phyloP scores from a whole-genome alignment of 2,329 filamentous ascomycete species.

The Colletotrichum euphorbiae region DNA sequence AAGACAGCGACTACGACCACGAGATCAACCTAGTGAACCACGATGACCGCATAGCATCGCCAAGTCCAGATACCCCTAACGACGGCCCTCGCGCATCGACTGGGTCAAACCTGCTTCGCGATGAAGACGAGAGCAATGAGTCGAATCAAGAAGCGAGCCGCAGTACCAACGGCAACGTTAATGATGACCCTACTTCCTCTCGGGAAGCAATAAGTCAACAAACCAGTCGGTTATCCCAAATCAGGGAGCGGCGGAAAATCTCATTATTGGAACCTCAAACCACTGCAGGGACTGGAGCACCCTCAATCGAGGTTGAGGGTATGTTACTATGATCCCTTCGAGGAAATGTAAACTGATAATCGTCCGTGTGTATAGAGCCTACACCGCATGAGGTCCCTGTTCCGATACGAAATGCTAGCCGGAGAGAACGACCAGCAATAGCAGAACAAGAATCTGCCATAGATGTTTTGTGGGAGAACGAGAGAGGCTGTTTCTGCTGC shows the following conservation, averaged over 20 bases:
- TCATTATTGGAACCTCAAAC: constrained; percentile 3
- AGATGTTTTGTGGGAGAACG: constrained; percentile 95
- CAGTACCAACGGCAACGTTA: background rate
- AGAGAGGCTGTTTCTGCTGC: constrained; percentile 90
- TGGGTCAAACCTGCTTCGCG: constrained; percentile 28
- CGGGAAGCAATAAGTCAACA: constrained; percentile 13
- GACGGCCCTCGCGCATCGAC: constrained; percentile 29
- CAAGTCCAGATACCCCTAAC: constrained; percentile 24
- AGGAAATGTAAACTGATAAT: background rate
- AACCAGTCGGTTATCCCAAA: constrained; percentile 1
- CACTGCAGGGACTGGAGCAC: constrained; percentile 19
- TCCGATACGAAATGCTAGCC: constrained; percentile 2
- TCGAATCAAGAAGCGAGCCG: background rate
- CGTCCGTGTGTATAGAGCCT: constrained; percentile 6
- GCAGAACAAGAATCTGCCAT: constrained; percentile 68
- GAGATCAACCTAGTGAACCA: constrained; percentile 77
- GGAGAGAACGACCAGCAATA: constrained; percentile 13
- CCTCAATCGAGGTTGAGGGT: constrained; percentile 41
- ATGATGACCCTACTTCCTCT: background rate
- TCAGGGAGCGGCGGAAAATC: constrained; percentile 7
- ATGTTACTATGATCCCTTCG: background rate
- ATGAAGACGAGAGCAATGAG: constrained; percentile 18
- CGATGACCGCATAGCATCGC: constrained; percentile 45
- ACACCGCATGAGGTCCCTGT: constrained; percentile 26
- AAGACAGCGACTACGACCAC: constrained; percentile 75